A percentile compares a stretch with the other conserved stretches of the same genome.
phyloP scores from a whole-genome alignment of 169 alveolate species.

The Pseudocohnilembus persalinus region DNA sequence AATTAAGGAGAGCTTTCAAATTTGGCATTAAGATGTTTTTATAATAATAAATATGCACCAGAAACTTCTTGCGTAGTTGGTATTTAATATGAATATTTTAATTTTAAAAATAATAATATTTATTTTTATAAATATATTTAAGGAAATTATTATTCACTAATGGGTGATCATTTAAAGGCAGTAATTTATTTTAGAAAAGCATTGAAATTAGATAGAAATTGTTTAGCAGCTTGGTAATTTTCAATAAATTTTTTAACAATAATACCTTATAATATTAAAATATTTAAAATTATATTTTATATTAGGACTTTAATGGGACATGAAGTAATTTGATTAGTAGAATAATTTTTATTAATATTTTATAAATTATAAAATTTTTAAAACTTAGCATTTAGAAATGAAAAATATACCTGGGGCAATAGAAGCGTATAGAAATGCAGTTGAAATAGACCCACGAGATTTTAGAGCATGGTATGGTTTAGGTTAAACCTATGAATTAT shows the following conservation, averaged over 20 bases:
- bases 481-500: constrained; percentile 83
- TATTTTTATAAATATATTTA: background rate
- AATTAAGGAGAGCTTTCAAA: constrained; percentile 83
- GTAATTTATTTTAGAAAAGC: constrained; percentile 84
- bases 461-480: constrained; percentile 90
- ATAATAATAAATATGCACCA: constrained; percentile 85
- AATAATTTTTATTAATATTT: too few species aligned
- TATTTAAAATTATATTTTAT: too few species aligned
- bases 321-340: constrained; percentile 19
- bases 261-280: too few species aligned
- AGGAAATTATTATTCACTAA: constrained; percentile 77
- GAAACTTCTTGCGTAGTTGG: constrained; percentile 90
- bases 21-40: constrained; percentile 80
- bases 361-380: too few species aligned
- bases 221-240: constrained; percentile 85
- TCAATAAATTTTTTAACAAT: too few species aligned
- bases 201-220: constrained; percentile 77
- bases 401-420: constrained; percentile 85
- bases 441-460: constrained; percentile 85
- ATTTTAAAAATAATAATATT: too few species aligned
- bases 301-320: constrained; percentile 91
- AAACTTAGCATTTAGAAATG: constrained; percentile 77
- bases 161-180: constrained; percentile 88
- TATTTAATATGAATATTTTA: background rate
- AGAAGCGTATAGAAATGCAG: constrained; percentile 85